Base-by-base conservation (phyloP, 257 asterid genomes). In the Solanum habrochaites region DNA sequence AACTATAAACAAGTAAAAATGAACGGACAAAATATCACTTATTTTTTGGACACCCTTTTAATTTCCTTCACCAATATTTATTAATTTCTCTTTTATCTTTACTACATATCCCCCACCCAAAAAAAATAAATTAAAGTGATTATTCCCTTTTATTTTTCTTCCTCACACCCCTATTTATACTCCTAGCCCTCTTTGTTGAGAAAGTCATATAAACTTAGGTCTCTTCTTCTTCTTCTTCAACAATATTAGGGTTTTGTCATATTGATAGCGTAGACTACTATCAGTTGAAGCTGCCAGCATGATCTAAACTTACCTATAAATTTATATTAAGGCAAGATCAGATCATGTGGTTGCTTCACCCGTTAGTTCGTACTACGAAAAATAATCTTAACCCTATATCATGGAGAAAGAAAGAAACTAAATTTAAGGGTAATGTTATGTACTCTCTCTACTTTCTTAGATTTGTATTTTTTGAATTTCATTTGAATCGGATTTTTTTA, bases 221-320 rank as follows among this genome's bases (percentile, higher is more conserved):
- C 42, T 27, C 43, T 43, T 58, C 14, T 69, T 56, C 43, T 74
- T 56, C 69, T 23, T n/a, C 35, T 23, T 15, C 31, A 31, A 15
- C 32, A 31, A 13, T 25, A 35, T 72, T 66, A 73, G 52, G 84
- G 66, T 88, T 64, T 78, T 69, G 27, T 43, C 45, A 12, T 27
- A 4, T 10, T 56, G 58, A 58, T 69, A 58, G 14, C 90, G 92
- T 93, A 92, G 86, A 77, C 90, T 78, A 5, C 89, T 85, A 90
- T 91, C 90, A 78, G 97, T 70, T 94, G 94, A 94, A 94, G 97
- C 97, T 94, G 97, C 95, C 97, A 94, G 97, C 97, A 87, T 94
- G 97, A 94, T 93, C 97, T 94, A 86, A 93, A 70, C 93, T 77
- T 87, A 74, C 88, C 92, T 91, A 85, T 62, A 81, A 23, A 62